Evolutionary conservation across 495 filamentous ascomycete species (phyloP), one percentile per base, ranked within the genome.

Genomic region (Aspergillus saccharolyticus): DNA sequence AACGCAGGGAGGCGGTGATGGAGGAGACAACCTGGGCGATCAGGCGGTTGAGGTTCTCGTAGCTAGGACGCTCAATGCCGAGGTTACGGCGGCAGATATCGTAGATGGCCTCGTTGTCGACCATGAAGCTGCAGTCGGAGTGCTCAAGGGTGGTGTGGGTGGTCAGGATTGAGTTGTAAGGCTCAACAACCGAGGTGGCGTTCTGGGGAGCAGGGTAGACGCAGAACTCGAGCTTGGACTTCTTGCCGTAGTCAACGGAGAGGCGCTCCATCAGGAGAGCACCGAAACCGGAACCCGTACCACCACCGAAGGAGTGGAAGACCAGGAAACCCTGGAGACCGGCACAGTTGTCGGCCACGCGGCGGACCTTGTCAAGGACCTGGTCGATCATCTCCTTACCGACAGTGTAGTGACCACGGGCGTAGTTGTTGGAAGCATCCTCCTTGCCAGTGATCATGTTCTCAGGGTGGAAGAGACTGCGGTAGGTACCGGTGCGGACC

Each of bases 361-460:
- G 90, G 72, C 93, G 90, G 60, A 97, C 87, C 84, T 93, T 90
- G 81, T 97, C 93, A 69, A 97, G 78, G 43, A 97, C 93, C 77
- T 90, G 88, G 74, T 97, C 93, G 67, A 97, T 94, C 74, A 97
- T 84, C 80, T 97, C 93, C 84, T 97, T 97, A 67, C 93, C 93
- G 66, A 97, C 90, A 63, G 93, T 97, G 82, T 97, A 97, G 81
- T 97, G 93, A 66, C 93, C 93, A 79, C 93, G 90, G 58, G 93
- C 93, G 73, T 96, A 97, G 85, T 97, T 97, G 86, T 97, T 97
- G 51, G 93, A 96, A 56, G 93, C 93, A 84, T 97, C 93, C 83
- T 97, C 93, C 85, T 97, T 96, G 78, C 93, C 93, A 62, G 90
- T 97, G 74, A 97, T 97, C 92, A 97, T 94, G 77, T 92, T 85